Conservation (phyloP, 176 grass and related monocot species). For the sorghum (Sorghum bicolor) region DNA sequence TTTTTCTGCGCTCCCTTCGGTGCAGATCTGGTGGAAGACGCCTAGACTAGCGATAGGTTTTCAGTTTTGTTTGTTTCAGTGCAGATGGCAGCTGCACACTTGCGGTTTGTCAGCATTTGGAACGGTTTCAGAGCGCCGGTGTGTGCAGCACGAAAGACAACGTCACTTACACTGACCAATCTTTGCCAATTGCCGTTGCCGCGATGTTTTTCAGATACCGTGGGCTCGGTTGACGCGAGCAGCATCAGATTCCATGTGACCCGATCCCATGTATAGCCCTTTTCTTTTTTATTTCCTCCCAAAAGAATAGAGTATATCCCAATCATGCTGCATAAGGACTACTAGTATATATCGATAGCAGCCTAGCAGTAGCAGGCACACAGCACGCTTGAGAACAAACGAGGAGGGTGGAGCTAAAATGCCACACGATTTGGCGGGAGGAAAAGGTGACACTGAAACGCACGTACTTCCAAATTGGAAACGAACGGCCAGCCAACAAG, state of each 20-base stretch:
- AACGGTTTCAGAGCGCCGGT: neutral
- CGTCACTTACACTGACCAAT: neutral
- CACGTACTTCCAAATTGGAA: neutral
- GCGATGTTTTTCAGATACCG: neutral
- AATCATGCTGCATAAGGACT: neutral
- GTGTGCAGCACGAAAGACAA: no score
- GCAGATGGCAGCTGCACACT: neutral
- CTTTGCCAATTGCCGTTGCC: neutral
- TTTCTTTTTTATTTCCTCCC: neutral
- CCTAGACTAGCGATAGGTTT: neutral
- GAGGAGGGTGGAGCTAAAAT: constrained; percentile 10
- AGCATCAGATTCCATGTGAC: constrained; percentile 1
- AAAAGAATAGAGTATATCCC: neutral
- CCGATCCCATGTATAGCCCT: neutral
- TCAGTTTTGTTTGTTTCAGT: neutral
- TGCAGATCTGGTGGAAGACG: constrained; percentile 1
- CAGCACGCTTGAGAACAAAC: neutral
- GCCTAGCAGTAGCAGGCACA: neutral
- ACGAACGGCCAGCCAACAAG: neutral
- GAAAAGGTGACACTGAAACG: constrained; percentile 31
- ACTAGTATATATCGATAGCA: neutral
- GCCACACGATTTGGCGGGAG: neutral
- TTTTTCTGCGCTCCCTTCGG: neutral
- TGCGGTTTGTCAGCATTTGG: neutral
- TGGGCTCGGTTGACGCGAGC: neutral